Evolutionary conservation across 2,329 filamentous ascomycete species (phyloP).

Genomic region (Torrubiellomyces zombiae): DNA sequence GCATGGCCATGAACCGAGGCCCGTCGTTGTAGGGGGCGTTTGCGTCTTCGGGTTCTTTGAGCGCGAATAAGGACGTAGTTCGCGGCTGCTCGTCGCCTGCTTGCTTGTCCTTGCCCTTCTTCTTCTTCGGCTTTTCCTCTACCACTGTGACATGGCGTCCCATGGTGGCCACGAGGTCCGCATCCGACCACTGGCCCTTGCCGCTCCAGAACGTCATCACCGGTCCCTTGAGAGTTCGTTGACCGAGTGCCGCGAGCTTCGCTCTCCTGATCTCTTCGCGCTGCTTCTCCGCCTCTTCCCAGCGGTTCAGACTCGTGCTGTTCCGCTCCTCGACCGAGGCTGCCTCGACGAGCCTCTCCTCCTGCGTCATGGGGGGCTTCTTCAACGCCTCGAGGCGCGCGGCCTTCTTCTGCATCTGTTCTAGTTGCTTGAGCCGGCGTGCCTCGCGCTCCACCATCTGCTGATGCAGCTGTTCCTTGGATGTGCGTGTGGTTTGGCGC

Average conservation of each 20-base stretch:
- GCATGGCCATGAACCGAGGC: slow-evolving; percentile 7
- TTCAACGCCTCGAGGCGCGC: slow-evolving; percentile 58
- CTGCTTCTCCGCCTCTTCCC: slow-evolving; percentile 85
- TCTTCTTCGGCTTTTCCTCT: slow-evolving; percentile 45
- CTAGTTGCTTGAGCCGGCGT: slow-evolving; percentile 53
- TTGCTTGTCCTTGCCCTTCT: slow-evolving; percentile 19
- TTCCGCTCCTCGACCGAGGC: slow-evolving; percentile 73
- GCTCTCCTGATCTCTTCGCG: slow-evolving; percentile 69
- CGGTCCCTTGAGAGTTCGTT: slow-evolving; percentile 71
- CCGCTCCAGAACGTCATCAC: slow-evolving; percentile 91
- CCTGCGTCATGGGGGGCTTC: slow-evolving; percentile 73
- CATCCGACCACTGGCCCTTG: slow-evolving; percentile 65
- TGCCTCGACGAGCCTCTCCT: slow-evolving; percentile 67
- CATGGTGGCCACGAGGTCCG: slow-evolving; percentile 53
- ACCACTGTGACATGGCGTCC: slow-evolving; percentile 48
- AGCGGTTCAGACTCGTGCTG: slow-evolving; percentile 75
- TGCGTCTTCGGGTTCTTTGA: not conserved
- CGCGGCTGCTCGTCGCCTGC: slow-evolving; percentile 8
- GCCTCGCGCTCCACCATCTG: slow-evolving; percentile 60
- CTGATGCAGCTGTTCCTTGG: slow-evolving; percentile 46
- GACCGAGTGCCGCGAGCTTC: slow-evolving; percentile 74
- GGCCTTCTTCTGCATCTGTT: slow-evolving; percentile 48
- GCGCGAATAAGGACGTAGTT: not conserved
- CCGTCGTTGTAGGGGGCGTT: slow-evolving; percentile 1
- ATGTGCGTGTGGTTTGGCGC: slow-evolving; percentile 39